phyloP scores from a whole-genome alignment of 768 basidiomycete genomes.

The Aureoboletus auriporus region DNA sequence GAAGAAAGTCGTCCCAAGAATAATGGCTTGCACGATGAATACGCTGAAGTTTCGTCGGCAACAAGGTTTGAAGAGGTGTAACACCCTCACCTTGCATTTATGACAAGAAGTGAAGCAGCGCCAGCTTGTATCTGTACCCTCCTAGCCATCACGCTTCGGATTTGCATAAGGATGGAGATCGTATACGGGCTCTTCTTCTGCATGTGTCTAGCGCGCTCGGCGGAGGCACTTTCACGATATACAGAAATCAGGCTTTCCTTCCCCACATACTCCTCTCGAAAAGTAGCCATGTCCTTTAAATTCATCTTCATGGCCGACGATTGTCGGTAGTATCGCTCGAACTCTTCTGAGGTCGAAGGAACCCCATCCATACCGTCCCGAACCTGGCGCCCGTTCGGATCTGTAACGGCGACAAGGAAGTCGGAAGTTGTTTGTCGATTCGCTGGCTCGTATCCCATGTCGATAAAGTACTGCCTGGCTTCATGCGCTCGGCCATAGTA shows the following conservation, averaged over 20 bases:
- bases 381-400: constrained; percentile 55
- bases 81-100: constrained; percentile 23
- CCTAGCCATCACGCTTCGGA: constrained; percentile 43
- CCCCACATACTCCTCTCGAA: constrained; percentile 43
- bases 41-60: constrained; percentile 32
- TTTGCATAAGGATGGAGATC: constrained; percentile 45
- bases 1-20: constrained; percentile 43
- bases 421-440: constrained; percentile 62
- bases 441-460: constrained; percentile 52
- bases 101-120: constrained; percentile 32
- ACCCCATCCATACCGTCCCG: constrained; percentile 28
- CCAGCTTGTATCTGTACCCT: constrained; percentile 45
- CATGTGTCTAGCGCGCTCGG: constrained; percentile 50
- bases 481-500: constrained; percentile 55
- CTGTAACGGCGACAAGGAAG: constrained; percentile 58
- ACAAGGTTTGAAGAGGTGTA: not conserved
- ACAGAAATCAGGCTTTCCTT: constrained; percentile 37
- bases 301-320: constrained; percentile 42
- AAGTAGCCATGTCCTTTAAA: constrained; percentile 44
- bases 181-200: constrained; percentile 45
- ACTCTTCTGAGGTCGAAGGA: constrained; percentile 51
- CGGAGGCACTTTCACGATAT: constrained; percentile 47
- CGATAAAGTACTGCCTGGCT: constrained; percentile 56
- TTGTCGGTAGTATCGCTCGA: constrained; percentile 44
- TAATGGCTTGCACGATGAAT: constrained; percentile 28